Conservation (phyloP, 768 basidiomycete genomes). For the Serpula lacrymans region DNA sequence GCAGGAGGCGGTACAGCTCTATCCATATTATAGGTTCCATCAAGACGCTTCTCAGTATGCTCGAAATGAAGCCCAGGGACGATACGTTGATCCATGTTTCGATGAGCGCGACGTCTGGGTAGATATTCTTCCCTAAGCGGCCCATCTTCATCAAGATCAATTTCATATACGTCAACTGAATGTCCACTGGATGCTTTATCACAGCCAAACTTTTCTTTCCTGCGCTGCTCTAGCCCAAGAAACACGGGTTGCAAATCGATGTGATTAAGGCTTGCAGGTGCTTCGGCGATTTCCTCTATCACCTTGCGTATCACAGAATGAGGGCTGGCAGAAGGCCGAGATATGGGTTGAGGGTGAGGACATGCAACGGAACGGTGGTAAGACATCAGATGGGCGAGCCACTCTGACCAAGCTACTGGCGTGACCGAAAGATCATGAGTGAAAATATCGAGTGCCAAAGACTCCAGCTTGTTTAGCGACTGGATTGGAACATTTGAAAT, state of each 20-base stretch:
- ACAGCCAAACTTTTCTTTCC: conserved; percentile 47
- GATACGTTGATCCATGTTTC: too few relatives aligned
- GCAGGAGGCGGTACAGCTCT: conserved; percentile 65
- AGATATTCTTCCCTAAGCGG: conserved; percentile 80
- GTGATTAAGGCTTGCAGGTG: conserved; percentile 32
- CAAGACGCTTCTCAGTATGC: too few relatives aligned
- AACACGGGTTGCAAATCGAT: conserved; percentile 56
- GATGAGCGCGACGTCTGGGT: conserved; percentile 59
- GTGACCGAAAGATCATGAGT: conserved; percentile 68
- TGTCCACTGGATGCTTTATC: conserved; percentile 34
- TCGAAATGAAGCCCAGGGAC: too few relatives aligned
- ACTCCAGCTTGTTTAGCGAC: conserved; percentile 68
- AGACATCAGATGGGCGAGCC: conserved; percentile 62
- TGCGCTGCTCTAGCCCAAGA: conserved; percentile 65
- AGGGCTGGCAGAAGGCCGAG: conserved; percentile 71
- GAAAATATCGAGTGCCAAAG: conserved; percentile 67
- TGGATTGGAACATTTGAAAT: conserved; percentile 75
- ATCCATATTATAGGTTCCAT: too few relatives aligned
- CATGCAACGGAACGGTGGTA: conserved; percentile 65
- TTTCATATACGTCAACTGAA: conserved; percentile 51
- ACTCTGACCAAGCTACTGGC: conserved; percentile 60
- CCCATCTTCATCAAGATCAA: conserved; percentile 81
- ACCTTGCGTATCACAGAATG: conserved; percentile 64
- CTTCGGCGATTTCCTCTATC: conserved; percentile 66
- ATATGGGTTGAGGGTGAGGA: conserved; percentile 71